Conservation (phyloP, 768 basidiomycete genomes). For the Cystofilobasidium ferigula region DNA sequence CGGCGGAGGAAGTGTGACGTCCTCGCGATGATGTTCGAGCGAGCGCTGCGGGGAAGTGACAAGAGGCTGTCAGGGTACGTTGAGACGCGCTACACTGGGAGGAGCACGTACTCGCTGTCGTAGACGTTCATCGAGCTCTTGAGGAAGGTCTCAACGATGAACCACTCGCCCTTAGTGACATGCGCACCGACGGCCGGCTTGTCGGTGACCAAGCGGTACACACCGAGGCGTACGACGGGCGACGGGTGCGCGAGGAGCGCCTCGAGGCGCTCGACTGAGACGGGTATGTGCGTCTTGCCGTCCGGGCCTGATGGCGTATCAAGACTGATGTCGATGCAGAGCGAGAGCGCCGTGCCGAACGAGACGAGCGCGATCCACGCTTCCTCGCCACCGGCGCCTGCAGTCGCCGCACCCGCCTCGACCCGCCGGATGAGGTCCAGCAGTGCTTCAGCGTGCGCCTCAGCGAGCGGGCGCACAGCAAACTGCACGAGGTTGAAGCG, state of each 20-base stretch:
- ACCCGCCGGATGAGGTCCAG: neutral
- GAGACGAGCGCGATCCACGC: slow-evolving; percentile 13
- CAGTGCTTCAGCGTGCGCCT: neutral
- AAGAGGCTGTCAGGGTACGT: too few relatives aligned
- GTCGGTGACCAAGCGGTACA: slow-evolving; percentile 18
- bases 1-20: slow-evolving; percentile 7
- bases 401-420: neutral
- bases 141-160: slow-evolving; percentile 11
- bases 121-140: slow-evolving; percentile 10
- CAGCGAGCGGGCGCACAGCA: slow-evolving; percentile 2
- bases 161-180: slow-evolving; percentile 3
- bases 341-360: neutral
- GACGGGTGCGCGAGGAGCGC: slow-evolving; percentile 10
- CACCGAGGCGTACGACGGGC: slow-evolving; percentile 15
- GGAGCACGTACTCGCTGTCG: slow-evolving; percentile 17
- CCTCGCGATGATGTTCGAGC: slow-evolving; percentile 4
- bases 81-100: neutral
- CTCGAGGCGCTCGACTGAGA: neutral
- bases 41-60: neutral
- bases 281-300: neutral
- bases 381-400: neutral
- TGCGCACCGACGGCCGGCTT: slow-evolving; percentile 7
- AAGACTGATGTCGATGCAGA: neutral
- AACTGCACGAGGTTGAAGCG: slow-evolving; percentile 10
- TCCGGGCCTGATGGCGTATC: neutral